A percentile compares a stretch with the other conserved stretches of the same genome.
Evolutionary conservation across 139 green algal species (phyloP).

Genomic region (Chlorella sp.): DNA sequence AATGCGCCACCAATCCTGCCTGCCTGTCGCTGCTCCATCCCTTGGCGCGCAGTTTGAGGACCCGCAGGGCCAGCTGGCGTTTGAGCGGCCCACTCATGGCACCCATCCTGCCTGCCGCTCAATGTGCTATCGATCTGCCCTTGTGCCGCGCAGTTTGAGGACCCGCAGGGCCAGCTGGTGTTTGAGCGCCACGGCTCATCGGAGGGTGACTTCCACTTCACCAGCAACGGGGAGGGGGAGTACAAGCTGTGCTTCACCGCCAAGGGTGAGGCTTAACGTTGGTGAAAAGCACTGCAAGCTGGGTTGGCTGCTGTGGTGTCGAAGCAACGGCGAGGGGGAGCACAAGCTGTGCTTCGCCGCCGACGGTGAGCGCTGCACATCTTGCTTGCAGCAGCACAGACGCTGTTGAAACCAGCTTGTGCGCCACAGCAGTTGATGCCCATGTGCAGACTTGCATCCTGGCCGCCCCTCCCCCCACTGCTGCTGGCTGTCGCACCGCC

Average conservation of each 20-base stretch:
- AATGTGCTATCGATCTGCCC: too few relatives aligned
- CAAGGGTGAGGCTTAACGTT: constrained; percentile 44
- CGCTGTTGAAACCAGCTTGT: too few relatives aligned
- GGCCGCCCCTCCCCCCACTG: neutral
- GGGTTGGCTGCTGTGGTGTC: neutral
- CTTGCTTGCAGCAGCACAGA: too few relatives aligned
- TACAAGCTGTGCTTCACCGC: constrained; percentile 92
- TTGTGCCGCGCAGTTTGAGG: constrained; percentile 38
- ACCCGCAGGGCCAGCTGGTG: constrained; percentile 28
- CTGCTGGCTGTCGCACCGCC: too few relatives aligned
- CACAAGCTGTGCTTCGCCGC: neutral
- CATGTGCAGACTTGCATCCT: too few relatives aligned
- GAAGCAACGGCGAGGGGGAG: neutral
- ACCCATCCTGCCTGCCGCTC: too few relatives aligned
- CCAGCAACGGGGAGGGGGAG: constrained; percentile 73
- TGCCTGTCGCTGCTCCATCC: too few relatives aligned
- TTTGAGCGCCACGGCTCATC: constrained; percentile 33
- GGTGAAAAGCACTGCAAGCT: neutral
- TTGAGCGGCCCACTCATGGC: too few relatives aligned
- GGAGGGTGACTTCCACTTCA: constrained; percentile 83
- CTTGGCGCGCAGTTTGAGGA: constrained; percentile 41
- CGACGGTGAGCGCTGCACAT: too few relatives aligned
- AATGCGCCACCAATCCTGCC: too few relatives aligned
- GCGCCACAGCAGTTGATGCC: too few relatives aligned
- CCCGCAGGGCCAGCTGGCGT: too few relatives aligned